Evolutionary conservation across 2,329 filamentous ascomycete genomes (phyloP).

Genomic region (Paecilomyces formosus): DNA sequence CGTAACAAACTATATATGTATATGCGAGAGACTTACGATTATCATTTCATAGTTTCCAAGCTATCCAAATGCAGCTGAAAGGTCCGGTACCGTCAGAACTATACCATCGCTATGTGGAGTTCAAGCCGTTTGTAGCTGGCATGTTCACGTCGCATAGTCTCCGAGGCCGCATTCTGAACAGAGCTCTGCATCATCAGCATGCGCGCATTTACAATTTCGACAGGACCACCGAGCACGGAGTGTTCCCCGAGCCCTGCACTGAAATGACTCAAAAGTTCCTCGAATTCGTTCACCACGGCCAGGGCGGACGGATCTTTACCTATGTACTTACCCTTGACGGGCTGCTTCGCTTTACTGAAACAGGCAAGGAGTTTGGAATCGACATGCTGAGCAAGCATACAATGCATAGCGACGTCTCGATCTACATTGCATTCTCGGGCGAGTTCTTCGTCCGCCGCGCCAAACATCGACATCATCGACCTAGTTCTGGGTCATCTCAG

Average conservation of each 20-base stretch:
- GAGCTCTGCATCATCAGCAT: slow-evolving; percentile 85
- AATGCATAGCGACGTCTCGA: slow-evolving; percentile 89
- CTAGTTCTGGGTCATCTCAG: slow-evolving; percentile 27
- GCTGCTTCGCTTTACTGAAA: slow-evolving; percentile 85
- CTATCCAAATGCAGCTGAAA: slow-evolving; percentile 78
- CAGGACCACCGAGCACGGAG: slow-evolving; percentile 63
- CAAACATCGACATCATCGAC: slow-evolving; percentile 31
- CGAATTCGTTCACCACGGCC: slow-evolving; percentile 76
- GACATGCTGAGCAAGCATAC: slow-evolving; percentile 91
- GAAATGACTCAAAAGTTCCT: slow-evolving; percentile 74
- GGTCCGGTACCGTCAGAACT: slow-evolving; percentile 74
- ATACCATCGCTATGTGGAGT: slow-evolving; percentile 91
- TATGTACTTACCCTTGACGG: slow-evolving; percentile 87
- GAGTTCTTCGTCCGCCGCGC: slow-evolving; percentile 84
- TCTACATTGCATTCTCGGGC: slow-evolving; percentile 85
- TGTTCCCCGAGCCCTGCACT: slow-evolving; percentile 57
- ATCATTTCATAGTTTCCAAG: slow-evolving; percentile 63
- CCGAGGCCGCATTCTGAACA: slow-evolving; percentile 71
- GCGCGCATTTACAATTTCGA: slow-evolving; percentile 84
- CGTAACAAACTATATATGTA: not conserved
- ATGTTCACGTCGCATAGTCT: slow-evolving; percentile 79
- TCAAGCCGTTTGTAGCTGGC: slow-evolving; percentile 77
- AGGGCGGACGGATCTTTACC: slow-evolving; percentile 81
- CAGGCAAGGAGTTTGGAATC: slow-evolving; percentile 89
- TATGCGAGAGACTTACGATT: not conserved